A percentile compares a stretch with the other conserved stretches of the same genome.
Evolutionary conservation across 2,329 filamentous ascomycete species (phyloP).

Genomic region (Arthroderma sp.): DNA sequence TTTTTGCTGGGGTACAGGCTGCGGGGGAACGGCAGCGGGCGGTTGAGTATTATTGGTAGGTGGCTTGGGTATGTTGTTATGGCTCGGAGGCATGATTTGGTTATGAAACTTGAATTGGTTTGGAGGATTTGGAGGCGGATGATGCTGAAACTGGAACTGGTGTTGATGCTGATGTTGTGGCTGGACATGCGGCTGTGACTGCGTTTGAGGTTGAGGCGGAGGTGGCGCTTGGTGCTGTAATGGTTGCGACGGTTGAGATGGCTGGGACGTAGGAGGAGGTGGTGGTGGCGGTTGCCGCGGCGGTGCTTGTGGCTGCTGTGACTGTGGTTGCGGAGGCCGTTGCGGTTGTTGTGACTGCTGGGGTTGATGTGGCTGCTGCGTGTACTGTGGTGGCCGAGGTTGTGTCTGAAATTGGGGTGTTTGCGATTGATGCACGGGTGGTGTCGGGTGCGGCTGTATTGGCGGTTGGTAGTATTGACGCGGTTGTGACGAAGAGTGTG

Average conservation of each 20-base stretch:
- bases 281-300: slow-evolving; percentile 4
- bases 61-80: slow-evolving; percentile 12
- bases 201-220: not conserved
- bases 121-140: slow-evolving; percentile 1
- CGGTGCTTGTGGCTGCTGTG: slow-evolving; percentile 6
- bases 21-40: slow-evolving; percentile 8
- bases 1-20: not conserved
- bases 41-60: slow-evolving; percentile 11
- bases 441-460: slow-evolving; percentile 1
- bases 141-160: not conserved
- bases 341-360: slow-evolving; percentile 19
- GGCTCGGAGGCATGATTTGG: slow-evolving; percentile 10
- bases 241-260: slow-evolving; percentile 6
- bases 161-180: not conserved
- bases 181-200: not conserved
- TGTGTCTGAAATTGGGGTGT: slow-evolving; percentile 3
- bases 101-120: slow-evolving; percentile 2
- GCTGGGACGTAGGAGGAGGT: slow-evolving; percentile 3
- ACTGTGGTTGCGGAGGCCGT: slow-evolving; percentile 18
- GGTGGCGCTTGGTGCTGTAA: slow-evolving; percentile 3
- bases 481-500: slow-evolving; percentile 13
- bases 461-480: slow-evolving; percentile 7
- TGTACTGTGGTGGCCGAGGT: slow-evolving; percentile 6
- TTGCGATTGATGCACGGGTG: not conserved
- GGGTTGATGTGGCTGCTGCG: not conserved